These are phyloP conservation scores for Phaeosphaeriaceae sp. DNA, from an alignment of 2,329 filamentous ascomycete species.

Conservation along the genomic window DNA sequence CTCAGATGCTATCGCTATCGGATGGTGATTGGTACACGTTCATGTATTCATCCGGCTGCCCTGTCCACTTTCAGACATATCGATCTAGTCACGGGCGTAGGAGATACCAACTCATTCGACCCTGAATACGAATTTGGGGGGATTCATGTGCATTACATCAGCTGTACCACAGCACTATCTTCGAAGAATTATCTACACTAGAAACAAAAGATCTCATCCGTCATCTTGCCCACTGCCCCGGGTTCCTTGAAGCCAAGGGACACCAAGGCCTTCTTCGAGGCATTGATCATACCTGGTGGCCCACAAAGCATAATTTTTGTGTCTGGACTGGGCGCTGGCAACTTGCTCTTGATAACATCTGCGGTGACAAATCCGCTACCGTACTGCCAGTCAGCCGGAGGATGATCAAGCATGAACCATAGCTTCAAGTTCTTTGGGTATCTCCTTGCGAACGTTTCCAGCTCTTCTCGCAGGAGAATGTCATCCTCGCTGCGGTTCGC, in stretches of 20 bases:
- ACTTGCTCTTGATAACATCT: slow-evolving; percentile 57
- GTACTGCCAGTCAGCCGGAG: slow-evolving; percentile 6
- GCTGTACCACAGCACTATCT: neutral
- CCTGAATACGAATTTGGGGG: too few species aligned
- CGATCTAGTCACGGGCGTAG: too few species aligned
- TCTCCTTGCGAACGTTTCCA: slow-evolving; percentile 60
- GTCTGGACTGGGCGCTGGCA: slow-evolving; percentile 56
- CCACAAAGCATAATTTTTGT: slow-evolving; percentile 67
- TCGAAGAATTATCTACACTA: slow-evolving; percentile 31
- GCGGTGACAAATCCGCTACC: slow-evolving; percentile 44
- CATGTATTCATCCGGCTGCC: too few species aligned
- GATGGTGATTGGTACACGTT: too few species aligned
- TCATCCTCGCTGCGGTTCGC: slow-evolving; percentile 66
- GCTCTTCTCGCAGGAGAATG: slow-evolving; percentile 64
- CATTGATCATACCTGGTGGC: slow-evolving; percentile 65
- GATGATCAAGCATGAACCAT: slow-evolving; percentile 60
- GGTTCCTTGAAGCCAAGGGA: slow-evolving; percentile 61
- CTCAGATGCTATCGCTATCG: too few species aligned
- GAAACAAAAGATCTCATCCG: slow-evolving; percentile 64
- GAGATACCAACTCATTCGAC: too few species aligned
- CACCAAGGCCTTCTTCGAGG: slow-evolving; percentile 56
- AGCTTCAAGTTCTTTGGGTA: slow-evolving; percentile 63
- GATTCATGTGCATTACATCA: too few species aligned
- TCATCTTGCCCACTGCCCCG: slow-evolving; percentile 59
- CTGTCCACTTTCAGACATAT: too few species aligned